Evolutionary conservation across 768 basidiomycete genomes (phyloP).

Genomic region (Pleurotus tuoliensis): DNA sequence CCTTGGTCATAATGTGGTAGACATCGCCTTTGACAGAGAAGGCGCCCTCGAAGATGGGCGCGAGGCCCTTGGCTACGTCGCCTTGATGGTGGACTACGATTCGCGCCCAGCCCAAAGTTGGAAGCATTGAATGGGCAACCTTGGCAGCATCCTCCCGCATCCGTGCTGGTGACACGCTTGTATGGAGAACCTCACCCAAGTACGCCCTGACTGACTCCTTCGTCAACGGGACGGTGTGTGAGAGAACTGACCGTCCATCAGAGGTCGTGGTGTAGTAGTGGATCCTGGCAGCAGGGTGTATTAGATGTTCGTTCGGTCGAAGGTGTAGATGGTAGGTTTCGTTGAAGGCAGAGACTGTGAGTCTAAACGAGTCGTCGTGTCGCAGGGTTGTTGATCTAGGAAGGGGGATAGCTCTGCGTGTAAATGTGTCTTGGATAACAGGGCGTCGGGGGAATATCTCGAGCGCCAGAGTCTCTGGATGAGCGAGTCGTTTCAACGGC

Average conservation of each 20-base stretch:
- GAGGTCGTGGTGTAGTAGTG: slow-evolving; percentile 53
- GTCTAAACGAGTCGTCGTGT: slow-evolving; percentile 67
- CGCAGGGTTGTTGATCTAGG: slow-evolving; percentile 46
- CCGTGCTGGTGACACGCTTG: slow-evolving; percentile 43
- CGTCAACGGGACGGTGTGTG: slow-evolving; percentile 57
- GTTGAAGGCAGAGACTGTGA: slow-evolving; percentile 63
- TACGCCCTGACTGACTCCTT: slow-evolving; percentile 65
- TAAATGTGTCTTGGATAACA: slow-evolving; percentile 11
- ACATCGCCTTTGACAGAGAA: slow-evolving; percentile 66
- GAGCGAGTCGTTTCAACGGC: slow-evolving; percentile 44
- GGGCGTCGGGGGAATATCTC: slow-evolving; percentile 51
- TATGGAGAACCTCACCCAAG: slow-evolving; percentile 69
- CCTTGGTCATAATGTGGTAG: slow-evolving; percentile 68
- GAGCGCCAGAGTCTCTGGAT: slow-evolving; percentile 48
- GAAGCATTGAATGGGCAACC: slow-evolving; percentile 36
- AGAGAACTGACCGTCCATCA: slow-evolving; percentile 46
- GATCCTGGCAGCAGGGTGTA: slow-evolving; percentile 75
- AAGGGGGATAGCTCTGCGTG: slow-evolving; percentile 29
- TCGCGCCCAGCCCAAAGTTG: slow-evolving; percentile 71
- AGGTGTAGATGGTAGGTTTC: slow-evolving; percentile 70
- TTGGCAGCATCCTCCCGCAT: slow-evolving; percentile 64
- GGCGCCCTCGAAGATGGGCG: slow-evolving; percentile 71
- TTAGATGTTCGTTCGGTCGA: slow-evolving; percentile 71
- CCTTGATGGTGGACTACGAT: slow-evolving; percentile 69
- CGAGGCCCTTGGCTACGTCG: slow-evolving; percentile 37